These are phyloP conservation scores for Anthracocystis panici-leucophaei DNA, from an alignment of 1,284 basidiomycete species.

Conservation along the genomic window DNA sequence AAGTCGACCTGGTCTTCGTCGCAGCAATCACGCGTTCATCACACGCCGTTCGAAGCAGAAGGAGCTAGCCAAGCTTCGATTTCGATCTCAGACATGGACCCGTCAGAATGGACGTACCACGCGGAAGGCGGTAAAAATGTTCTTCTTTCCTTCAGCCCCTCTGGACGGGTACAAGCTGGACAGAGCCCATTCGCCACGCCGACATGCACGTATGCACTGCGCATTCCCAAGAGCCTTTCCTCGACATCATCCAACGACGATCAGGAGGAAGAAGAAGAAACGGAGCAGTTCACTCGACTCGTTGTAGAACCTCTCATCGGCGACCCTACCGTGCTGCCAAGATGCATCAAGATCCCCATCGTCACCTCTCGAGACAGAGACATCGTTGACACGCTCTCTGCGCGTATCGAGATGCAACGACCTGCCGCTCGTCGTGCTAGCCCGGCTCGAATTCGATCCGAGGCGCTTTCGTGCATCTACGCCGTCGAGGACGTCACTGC, in stretches of 20 bases:
- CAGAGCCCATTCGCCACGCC: slow-evolving; percentile 24
- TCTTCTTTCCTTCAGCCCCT: slow-evolving; percentile 34
- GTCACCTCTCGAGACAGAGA: slow-evolving; percentile 12
- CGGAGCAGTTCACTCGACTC: slow-evolving; percentile 21
- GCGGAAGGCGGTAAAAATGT: slow-evolving; percentile 56
- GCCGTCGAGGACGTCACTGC: slow-evolving; percentile 49
- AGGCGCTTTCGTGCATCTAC: slow-evolving; percentile 27
- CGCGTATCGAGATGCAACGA: slow-evolving; percentile 36
- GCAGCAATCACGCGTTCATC: slow-evolving; percentile 28
- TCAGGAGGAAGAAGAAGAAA: slow-evolving; percentile 17
- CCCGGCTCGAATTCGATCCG: slow-evolving; percentile 33
- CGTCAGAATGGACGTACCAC: slow-evolving; percentile 47
- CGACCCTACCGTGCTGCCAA: slow-evolving; percentile 11
- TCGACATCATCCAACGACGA: background rate
- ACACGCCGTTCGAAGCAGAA: slow-evolving; percentile 14
- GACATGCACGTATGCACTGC: slow-evolving; percentile 22
- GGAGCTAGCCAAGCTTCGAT: background rate
- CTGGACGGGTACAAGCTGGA: background rate
- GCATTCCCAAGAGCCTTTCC: slow-evolving; percentile 30
- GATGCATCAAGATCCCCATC: slow-evolving; percentile 24
- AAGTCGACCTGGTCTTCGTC: slow-evolving; percentile 50
- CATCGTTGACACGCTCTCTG: slow-evolving; percentile 40
- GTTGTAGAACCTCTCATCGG: slow-evolving; percentile 41
- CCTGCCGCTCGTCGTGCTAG: slow-evolving; percentile 19
- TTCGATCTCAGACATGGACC: slow-evolving; percentile 30